These are phyloP conservation scores for Emericellopsis terricola DNA, from an alignment of 495 filamentous ascomycete species.

Conservation along the genomic window DNA sequence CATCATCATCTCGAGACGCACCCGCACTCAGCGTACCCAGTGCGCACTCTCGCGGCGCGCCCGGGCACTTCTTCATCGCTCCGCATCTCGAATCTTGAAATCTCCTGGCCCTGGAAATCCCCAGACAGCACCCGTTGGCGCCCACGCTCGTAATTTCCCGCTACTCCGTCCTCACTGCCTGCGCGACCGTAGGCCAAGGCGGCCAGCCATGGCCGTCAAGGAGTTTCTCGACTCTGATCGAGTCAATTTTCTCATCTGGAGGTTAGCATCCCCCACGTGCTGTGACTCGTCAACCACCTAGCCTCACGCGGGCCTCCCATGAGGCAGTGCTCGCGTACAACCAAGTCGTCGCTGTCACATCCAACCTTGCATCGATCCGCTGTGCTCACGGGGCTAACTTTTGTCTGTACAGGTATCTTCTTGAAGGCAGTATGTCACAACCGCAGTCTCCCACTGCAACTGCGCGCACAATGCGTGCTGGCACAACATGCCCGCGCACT, in stretches of 20 bases:
- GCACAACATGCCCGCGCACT: too few species aligned
- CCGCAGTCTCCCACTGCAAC: constrained; percentile 6
- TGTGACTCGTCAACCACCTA: too few species aligned
- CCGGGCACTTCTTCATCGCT: background rate
- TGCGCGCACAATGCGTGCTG: too few species aligned
- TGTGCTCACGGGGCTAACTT: constrained; percentile 13
- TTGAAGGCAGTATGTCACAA: constrained; percentile 62
- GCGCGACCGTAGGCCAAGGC: background rate
- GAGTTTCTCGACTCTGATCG: constrained; percentile 69
- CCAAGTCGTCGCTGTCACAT: background rate
- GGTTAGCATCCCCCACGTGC: constrained; percentile 40
- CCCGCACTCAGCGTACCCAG: too few species aligned
- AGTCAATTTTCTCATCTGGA: constrained; percentile 97
- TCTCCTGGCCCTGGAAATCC: constrained; percentile 6
- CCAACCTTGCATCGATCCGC: background rate
- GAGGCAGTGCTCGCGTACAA: background rate
- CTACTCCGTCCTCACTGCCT: too few species aligned
- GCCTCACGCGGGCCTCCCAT: constrained; percentile 5
- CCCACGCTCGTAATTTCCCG: too few species aligned
- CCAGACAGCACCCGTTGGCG: too few species aligned
- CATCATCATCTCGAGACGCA: too few species aligned
- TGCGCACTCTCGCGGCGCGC: background rate
- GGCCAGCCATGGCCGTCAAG: constrained; percentile 27
- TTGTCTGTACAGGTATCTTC: constrained; percentile 47
- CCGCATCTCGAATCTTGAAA: constrained; percentile 6